phyloP scores from a whole-genome alignment of 257 asterid genomes.

The Vinca minor region DNA sequence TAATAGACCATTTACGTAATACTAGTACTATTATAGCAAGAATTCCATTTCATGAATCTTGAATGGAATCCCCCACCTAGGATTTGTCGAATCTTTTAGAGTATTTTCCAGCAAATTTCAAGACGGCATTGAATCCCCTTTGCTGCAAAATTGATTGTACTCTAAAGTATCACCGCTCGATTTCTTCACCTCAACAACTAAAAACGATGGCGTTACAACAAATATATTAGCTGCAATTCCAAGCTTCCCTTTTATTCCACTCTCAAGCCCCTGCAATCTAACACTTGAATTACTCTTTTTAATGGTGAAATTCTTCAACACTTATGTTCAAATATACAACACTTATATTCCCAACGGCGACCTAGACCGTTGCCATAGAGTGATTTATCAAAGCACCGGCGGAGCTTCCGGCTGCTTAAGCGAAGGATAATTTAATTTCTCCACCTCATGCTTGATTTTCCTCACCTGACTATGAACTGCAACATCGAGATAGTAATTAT shows the following conservation, averaged over 20 bases:
- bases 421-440: constrained; percentile 37
- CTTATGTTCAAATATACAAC: too few relatives aligned
- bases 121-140: constrained; percentile 22
- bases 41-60: too few relatives aligned
- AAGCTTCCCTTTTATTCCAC: constrained; percentile 45
- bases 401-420: constrained; percentile 43
- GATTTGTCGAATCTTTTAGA: not conserved
- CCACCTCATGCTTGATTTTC: constrained; percentile 63
- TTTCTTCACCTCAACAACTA: constrained; percentile 46
- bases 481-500: constrained; percentile 30
- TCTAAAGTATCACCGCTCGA: constrained; percentile 49
- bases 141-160: constrained; percentile 43
- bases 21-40: not conserved
- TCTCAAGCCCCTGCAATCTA: constrained; percentile 33
- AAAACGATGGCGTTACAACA: constrained; percentile 33
- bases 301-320: constrained; percentile 34
- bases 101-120: not conserved
- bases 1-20: not conserved
- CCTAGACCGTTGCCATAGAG: constrained; percentile 37
- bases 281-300: constrained; percentile 37
- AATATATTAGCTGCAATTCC: constrained; percentile 44
- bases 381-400: constrained; percentile 26
- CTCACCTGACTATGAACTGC: constrained; percentile 64
- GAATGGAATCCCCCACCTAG: not conserved
- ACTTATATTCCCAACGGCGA: constrained; percentile 65